A percentile compares a stretch with the other conserved stretches of the same genome.
Conservation (phyloP, 805 yeast species). For the Myxozyma neotropica region DNA sequence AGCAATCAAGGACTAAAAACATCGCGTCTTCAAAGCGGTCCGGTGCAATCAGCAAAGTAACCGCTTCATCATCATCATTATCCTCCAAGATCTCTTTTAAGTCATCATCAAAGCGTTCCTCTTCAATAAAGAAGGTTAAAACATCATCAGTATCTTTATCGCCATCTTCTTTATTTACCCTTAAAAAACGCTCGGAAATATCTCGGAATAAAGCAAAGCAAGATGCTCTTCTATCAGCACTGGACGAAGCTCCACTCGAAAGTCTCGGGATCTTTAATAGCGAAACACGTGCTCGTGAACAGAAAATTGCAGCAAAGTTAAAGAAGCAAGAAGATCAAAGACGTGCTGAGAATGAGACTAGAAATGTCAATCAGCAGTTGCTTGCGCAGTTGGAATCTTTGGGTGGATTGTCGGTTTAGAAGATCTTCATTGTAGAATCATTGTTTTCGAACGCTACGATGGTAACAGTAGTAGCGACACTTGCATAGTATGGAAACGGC, state of each 20-base stretch:
- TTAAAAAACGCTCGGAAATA: neutral
- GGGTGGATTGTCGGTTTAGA: slow-evolving; percentile 15
- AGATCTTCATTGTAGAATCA: neutral
- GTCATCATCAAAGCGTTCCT: neutral
- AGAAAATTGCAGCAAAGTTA: neutral
- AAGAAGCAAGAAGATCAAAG: neutral
- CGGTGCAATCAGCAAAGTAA: neutral
- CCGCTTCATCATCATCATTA: neutral
- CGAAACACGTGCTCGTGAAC: neutral
- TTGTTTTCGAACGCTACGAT: too few species aligned
- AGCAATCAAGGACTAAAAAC: neutral
- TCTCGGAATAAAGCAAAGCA: neutral
- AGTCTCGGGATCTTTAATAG: neutral
- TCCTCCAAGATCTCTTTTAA: neutral
- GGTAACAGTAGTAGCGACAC: too few species aligned
- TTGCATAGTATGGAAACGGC: too few species aligned
- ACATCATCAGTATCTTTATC: neutral
- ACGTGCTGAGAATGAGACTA: neutral
- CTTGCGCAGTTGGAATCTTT: slow-evolving; percentile 19
- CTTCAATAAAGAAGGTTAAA: neutral
- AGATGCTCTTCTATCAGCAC: neutral
- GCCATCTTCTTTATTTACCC: too few species aligned
- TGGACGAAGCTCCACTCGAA: slow-evolving; percentile 3
- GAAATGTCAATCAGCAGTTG: slow-evolving; percentile 8
- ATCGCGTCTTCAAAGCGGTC: neutral